Percentiles rank a stretch among this genome's conserved stretches.
phyloP scores from a whole-genome alignment of 2,329 filamentous ascomycete species.

The Septoria linicola region DNA sequence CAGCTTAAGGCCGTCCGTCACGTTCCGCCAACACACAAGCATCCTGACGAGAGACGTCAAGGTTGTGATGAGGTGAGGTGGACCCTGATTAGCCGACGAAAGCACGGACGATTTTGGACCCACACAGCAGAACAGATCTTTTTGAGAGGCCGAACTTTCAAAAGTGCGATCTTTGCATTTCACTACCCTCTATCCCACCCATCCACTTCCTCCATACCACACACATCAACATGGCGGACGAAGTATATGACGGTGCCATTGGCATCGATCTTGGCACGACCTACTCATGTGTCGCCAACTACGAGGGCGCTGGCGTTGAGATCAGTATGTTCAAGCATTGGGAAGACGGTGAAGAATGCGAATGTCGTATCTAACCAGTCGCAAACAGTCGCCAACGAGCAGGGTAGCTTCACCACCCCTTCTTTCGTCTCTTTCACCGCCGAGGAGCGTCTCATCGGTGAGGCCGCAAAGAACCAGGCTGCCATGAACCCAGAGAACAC shows the following conservation, averaged over 20 bases:
- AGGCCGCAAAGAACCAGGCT: conserved; percentile 99
- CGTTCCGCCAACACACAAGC: no score
- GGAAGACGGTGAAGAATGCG: conserved; percentile 11
- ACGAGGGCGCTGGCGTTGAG: conserved; percentile 99
- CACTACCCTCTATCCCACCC: conserved; percentile 5
- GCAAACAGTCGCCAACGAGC: conserved; percentile 81
- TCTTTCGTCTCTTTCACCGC: conserved; percentile 99
- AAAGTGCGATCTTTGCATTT: conserved; percentile 11
- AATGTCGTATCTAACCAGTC: conserved; percentile 14
- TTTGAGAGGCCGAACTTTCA: conserved; percentile 4
- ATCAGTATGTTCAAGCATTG: conserved; percentile 62
- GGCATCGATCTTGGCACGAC: conserved; percentile 99
- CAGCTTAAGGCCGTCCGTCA: no score
- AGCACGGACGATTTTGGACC: conserved; percentile 2
- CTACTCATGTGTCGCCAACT: conserved; percentile 99
- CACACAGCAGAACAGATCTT: conserved; percentile 9
- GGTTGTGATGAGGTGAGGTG: conserved; percentile 1
- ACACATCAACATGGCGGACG: conserved; percentile 76
- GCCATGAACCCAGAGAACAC: conserved; percentile 99
- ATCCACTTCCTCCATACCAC: conserved; percentile 17
- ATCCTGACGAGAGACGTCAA: no score
- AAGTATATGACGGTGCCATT: conserved; percentile 99
- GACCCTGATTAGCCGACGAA: conserved; percentile 2
- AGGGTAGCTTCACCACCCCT: conserved; percentile 97
- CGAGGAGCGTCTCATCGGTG: conserved; percentile 98